These are phyloP conservation scores for Barnettozyma sp. DNA, from an alignment of 805 yeast species.

Conservation along the genomic window DNA sequence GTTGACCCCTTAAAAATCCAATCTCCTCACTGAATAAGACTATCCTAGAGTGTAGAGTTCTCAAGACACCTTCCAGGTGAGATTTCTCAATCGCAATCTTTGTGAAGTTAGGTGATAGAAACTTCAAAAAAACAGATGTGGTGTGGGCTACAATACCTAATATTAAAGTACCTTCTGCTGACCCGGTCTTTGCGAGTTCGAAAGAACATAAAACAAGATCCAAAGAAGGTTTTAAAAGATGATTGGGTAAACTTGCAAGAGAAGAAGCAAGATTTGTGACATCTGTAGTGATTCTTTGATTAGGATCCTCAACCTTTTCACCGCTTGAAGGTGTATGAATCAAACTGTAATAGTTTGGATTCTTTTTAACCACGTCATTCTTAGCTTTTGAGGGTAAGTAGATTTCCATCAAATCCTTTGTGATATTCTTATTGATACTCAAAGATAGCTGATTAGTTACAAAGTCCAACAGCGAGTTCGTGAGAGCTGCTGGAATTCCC, in stretches of 20 bases:
- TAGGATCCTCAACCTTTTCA: constrained; percentile 59
- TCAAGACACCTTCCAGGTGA: constrained; percentile 74
- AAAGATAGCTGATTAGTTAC: constrained; percentile 52
- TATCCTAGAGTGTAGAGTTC: constrained; percentile 75
- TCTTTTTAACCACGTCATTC: constrained; percentile 30
- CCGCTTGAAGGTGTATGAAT: constrained; percentile 44
- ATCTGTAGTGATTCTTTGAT: constrained; percentile 78
- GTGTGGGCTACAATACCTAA: constrained; percentile 76
- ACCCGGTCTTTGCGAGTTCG: constrained; percentile 45
- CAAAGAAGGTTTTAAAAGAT: constrained; percentile 73
- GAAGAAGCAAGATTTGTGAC: constrained; percentile 67
- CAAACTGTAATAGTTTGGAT: constrained; percentile 68
- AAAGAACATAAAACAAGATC: constrained; percentile 77
- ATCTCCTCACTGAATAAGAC: constrained; percentile 79
- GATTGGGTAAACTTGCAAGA: constrained; percentile 70
- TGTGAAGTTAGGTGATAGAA: constrained; percentile 88
- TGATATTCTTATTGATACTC: constrained; percentile 55
- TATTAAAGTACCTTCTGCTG: constrained; percentile 69
- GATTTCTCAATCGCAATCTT: constrained; percentile 70
- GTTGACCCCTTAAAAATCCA: constrained; percentile 77
- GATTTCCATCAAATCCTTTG: constrained; percentile 54
- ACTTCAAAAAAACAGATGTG: constrained; percentile 64
- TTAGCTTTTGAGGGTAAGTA: constrained; percentile 55
- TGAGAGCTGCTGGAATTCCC: constrained; percentile 80
- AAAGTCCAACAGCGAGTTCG: constrained; percentile 63